A percentile compares a stretch with the other conserved stretches of the same genome.
phyloP scores from a whole-genome alignment of 306 rosid species.

The Purshia tridentata region DNA sequence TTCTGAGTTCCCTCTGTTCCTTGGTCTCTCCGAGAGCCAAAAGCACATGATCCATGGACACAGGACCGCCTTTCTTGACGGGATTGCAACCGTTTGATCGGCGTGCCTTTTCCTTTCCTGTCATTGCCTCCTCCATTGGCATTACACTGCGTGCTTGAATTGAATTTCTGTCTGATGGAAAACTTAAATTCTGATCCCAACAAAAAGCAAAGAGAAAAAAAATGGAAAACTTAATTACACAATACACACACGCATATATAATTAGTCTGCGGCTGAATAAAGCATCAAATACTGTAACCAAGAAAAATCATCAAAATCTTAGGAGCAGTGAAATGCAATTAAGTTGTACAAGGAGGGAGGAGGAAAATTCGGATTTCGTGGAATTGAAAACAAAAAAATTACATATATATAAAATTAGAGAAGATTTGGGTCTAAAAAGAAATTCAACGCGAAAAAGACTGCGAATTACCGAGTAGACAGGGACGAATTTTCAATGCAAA shows the following conservation, averaged over 20 bases:
- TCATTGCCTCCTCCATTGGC: neutral
- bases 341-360: neutral
- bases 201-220: too few species aligned
- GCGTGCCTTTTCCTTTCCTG: slow-evolving; percentile 21
- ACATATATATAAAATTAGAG: neutral
- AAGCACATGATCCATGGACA: slow-evolving; percentile 78
- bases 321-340: neutral
- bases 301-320: neutral
- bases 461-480: neutral
- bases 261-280: too few species aligned
- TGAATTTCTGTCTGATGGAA: neutral
- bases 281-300: too few species aligned
- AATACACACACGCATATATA: too few species aligned
- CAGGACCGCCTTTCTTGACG: slow-evolving; percentile 47
- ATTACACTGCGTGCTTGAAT: neutral
- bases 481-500: neutral
- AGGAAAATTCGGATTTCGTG: neutral
- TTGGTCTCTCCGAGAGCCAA: slow-evolving; percentile 75
- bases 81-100: slow-evolving; percentile 42
- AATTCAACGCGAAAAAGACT: neutral
- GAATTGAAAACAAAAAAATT: neutral
- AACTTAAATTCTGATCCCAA: too few species aligned
- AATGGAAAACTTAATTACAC: too few species aligned
- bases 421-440: neutral
- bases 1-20: slow-evolving; percentile 63